Conservation (phyloP, 805 yeast genomes). For the Wilhelminamyces savonicus region DNA sequence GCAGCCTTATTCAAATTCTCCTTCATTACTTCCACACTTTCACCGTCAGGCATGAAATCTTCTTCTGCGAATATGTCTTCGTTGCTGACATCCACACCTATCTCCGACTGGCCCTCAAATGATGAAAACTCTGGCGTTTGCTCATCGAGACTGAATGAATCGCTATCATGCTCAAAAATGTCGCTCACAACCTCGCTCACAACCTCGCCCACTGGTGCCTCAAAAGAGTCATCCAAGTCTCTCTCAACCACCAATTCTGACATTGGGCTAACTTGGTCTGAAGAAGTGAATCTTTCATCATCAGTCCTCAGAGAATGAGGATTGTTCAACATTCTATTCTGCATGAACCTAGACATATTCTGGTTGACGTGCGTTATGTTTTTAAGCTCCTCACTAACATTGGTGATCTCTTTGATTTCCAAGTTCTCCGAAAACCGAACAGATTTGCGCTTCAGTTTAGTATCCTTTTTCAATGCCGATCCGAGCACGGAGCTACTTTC, state of each 20-base stretch:
- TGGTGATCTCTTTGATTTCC: slow-evolving; percentile 55
- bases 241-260: slow-evolving; percentile 8
- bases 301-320: no score
- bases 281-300: no score
- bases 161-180: background rate
- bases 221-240: slow-evolving; percentile 1
- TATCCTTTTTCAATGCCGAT: slow-evolving; percentile 1
- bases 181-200: background rate
- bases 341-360: slow-evolving; percentile 13
- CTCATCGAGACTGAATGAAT: background rate
- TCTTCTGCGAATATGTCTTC: background rate
- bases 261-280: no score
- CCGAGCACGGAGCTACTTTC: no score
- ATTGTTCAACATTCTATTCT: slow-evolving; percentile 7
- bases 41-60: background rate
- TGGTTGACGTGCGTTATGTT: slow-evolving; percentile 14
- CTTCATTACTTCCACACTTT: background rate
- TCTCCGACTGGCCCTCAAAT: background rate
- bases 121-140: background rate
- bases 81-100: no score
- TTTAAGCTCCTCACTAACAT: slow-evolving; percentile 44
- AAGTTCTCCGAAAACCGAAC: slow-evolving; percentile 50
- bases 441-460: slow-evolving; percentile 22
- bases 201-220: no score
- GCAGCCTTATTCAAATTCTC: background rate